Percentiles rank a stretch among this genome's conserved stretches.
These are phyloP conservation scores for Pterocarpus santalinus DNA, from an alignment of 306 rosid genomes.

Conservation along the genomic window DNA sequence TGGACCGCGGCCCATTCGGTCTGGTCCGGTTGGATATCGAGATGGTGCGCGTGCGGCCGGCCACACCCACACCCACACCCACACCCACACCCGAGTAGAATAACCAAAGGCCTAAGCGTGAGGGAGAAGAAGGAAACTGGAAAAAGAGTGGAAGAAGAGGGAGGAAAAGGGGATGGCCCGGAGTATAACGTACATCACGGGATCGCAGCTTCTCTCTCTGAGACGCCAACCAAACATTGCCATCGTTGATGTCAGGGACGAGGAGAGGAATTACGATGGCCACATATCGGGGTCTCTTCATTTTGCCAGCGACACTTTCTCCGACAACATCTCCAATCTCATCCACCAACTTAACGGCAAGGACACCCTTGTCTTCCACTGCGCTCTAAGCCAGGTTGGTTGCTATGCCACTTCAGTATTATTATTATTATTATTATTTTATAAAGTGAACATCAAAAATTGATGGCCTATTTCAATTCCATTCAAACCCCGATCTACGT, in stretches of 20 bases:
- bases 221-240: conserved; percentile 67
- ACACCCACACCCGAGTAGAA: no score
- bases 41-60: neutral
- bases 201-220: conserved; percentile 75
- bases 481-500: neutral
- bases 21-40: no score
- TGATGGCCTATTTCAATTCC: neutral
- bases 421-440: neutral
- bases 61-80: neutral
- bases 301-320: conserved; percentile 70
- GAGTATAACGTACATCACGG: conserved; percentile 69
- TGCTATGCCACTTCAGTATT: neutral
- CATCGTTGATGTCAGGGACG: conserved; percentile 80
- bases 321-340: conserved; percentile 67
- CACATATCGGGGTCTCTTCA: conserved; percentile 84
- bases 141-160: neutral
- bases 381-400: conserved; percentile 84
- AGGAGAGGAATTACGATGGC: conserved; percentile 77
- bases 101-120: no score
- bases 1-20: no score
- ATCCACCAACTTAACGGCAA: conserved; percentile 71
- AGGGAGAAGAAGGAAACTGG: neutral
- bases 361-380: conserved; percentile 90
- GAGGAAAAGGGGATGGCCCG: conserved; percentile 54
- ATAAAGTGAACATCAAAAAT: no score